A percentile compares a stretch with the other conserved stretches of the same genome.
These are phyloP conservation scores for Zelopaecilomyces penicillatus DNA, from an alignment of 2,329 filamentous ascomycete species.

Conservation along the genomic window DNA sequence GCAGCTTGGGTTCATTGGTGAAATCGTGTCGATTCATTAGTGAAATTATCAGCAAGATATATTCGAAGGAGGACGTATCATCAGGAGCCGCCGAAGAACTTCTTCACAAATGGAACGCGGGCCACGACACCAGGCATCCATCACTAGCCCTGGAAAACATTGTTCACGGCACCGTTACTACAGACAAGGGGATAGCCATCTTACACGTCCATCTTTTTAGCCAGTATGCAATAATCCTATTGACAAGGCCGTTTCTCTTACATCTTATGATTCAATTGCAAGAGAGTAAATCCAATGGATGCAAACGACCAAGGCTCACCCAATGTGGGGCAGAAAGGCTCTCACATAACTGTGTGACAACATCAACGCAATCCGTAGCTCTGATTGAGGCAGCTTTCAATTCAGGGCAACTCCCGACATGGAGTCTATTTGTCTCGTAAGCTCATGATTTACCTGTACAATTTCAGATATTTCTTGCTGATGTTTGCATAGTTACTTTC, in stretches of 20 bases:
- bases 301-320: background rate
- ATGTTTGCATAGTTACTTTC: conserved; percentile 39
- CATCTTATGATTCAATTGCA: conserved; percentile 41
- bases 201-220: conserved; percentile 55
- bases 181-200: conserved; percentile 46
- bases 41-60: conserved; percentile 49
- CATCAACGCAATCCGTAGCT: conserved; percentile 41
- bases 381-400: conserved; percentile 38
- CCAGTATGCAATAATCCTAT: conserved; percentile 53
- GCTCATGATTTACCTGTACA: conserved; percentile 14
- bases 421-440: conserved; percentile 51
- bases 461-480: background rate
- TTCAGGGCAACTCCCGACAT: conserved; percentile 36
- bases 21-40: conserved; percentile 51
- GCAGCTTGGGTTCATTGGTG: conserved; percentile 46
- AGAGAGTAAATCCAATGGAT: conserved; percentile 1
- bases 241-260: conserved; percentile 57
- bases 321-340: conserved; percentile 34
- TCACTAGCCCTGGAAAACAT: conserved; percentile 36
- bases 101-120: conserved; percentile 23
- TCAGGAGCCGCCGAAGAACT: conserved; percentile 49
- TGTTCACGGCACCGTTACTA: conserved; percentile 1
- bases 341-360: conserved; percentile 42
- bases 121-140: conserved; percentile 28
- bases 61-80: conserved; percentile 51